Base-by-base conservation (phyloP, 1,284 basidiomycete species). In the Pseudozyma flocculosa region DNA sequence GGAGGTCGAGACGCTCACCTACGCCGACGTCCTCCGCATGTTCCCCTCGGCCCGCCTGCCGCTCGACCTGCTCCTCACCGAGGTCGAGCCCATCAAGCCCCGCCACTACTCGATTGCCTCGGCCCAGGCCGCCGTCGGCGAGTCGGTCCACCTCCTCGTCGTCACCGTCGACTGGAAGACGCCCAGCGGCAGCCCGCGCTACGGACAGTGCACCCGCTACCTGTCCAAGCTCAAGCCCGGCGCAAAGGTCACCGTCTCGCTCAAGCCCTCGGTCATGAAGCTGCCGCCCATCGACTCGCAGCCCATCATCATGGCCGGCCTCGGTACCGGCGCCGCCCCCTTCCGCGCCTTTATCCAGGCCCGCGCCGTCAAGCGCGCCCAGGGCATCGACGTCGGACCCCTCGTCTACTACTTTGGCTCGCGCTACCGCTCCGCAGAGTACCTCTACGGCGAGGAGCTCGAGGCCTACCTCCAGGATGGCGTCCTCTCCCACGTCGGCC, bases 221-320 rank as follows among this genome's bases (percentile, higher is more conserved):
- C 86, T 98, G 38, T 86, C 88, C 23, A 85, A 84, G 38, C 84
- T 98, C 49, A 85, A 85, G 74, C 79, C 88, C 23, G 95, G 95
- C 30, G 88, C 90, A 79, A 88, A 93, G 80, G 92, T 98, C 30
- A 97, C 93, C 1, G 94, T 96, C 17, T 96, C 92, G 18, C 88
- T 98, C 81, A 96, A 96, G 81, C 95, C 95, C 21, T 94, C 91
- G 74, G 94, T 98, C 43, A 98, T 98, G 94, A 98, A 96, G 85
- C 89, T 91, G 50, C 94, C 95, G 52, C 88, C 88, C 4, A 83
- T 86, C 76, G 83, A 87, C 76, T 84, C 83, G 54, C 92, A 95
- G 79, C 94, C 94, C 43, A 84, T 98, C 80, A 95, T 98, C 81
- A 93, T 98, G 90, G 92, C 94, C 44, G 94, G 94, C 75, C 87